Evolutionary conservation across 2,329 filamentous ascomycete genomes (phyloP).

Genomic region (Ceratocystis cacaofunesta): DNA sequence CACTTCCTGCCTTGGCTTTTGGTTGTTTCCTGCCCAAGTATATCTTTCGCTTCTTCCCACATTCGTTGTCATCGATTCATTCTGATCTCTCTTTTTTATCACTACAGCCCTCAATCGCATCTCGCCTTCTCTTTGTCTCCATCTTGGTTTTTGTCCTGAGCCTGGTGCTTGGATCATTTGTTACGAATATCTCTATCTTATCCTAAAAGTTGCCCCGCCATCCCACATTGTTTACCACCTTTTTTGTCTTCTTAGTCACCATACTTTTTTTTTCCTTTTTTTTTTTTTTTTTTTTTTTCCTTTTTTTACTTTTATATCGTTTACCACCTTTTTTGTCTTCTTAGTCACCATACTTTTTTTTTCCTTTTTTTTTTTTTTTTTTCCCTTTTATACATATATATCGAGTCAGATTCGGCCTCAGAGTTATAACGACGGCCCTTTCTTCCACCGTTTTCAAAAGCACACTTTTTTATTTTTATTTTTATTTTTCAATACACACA

Average conservation of each 20-base stretch:
- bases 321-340: conserved; percentile 15
- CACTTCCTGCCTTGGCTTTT: background rate
- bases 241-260: conserved; percentile 12
- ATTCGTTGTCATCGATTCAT: background rate
- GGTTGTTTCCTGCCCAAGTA: background rate
- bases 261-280: conserved; percentile 3
- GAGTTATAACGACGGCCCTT: background rate
- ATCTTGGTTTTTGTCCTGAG: background rate
- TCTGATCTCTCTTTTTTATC: background rate
- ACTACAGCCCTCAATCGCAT: background rate
- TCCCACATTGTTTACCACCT: conserved; percentile 13
- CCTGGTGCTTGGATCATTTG: conserved; percentile 1
- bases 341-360: conserved; percentile 4
- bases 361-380: background rate
- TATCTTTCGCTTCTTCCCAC: background rate
- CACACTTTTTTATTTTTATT: conserved; percentile 5
- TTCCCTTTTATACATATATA: background rate
- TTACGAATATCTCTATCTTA: conserved; percentile 6
- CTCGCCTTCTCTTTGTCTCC: background rate
- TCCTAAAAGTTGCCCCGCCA: conserved; percentile 14
- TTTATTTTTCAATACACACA: background rate
- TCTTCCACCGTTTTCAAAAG: background rate
- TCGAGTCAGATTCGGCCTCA: background rate
- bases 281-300: background rate
- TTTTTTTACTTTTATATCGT: no score